Base-by-base conservation (phyloP, 1,139 yeast species). In the Pneumocystis jirovecii region DNA sequence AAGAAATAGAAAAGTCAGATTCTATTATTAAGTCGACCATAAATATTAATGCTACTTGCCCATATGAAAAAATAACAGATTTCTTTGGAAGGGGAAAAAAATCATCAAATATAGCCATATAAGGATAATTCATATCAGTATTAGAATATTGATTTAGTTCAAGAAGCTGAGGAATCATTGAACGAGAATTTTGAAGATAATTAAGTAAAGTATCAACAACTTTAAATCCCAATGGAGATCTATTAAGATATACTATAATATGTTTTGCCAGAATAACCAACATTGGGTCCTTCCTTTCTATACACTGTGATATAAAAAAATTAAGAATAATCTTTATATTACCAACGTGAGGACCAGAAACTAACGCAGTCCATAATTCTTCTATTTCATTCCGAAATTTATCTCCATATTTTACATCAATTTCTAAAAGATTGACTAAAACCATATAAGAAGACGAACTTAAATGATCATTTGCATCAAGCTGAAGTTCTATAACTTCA, bases 311-410 rank as follows among this genome's bases (percentile, higher is more conserved):
- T 64, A 89, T 79, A 57, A 90, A 78, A 71, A 84, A 93, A 62
- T 85, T 88, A 71, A 89, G 76, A 25, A 90, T 87, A 8, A 83
- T 84, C 66, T 85, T 85, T 50, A 86, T 85, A 71, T 93, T 91
- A 12, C 80, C 81, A 12, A 84, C 80, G 56, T 82, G 82, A n/a
- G 80, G 78, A 3, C 86, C 86, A 65, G 84, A 84, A 1, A 95
- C 96, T 56, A 93, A 78, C 0, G 97, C 95, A 3, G 88, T 89
- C 99, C 99, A 95, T 56, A 93, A 76, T 0, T 96, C 95, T 73
- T 91, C 97, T 10, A 93, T 89, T 71, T 90, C 97, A 71, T 86
- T 86, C 63, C 89, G 88, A 70, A 89, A 83, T 19, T 80, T 79
- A 61, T 85, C 85, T 65, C 91, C 83, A 70, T 86, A 88, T 66